These are phyloP conservation scores for Encephalitozoon intestinalis DNA, from an alignment of 371 early-diverging fungal species.

Conservation along the genomic window DNA sequence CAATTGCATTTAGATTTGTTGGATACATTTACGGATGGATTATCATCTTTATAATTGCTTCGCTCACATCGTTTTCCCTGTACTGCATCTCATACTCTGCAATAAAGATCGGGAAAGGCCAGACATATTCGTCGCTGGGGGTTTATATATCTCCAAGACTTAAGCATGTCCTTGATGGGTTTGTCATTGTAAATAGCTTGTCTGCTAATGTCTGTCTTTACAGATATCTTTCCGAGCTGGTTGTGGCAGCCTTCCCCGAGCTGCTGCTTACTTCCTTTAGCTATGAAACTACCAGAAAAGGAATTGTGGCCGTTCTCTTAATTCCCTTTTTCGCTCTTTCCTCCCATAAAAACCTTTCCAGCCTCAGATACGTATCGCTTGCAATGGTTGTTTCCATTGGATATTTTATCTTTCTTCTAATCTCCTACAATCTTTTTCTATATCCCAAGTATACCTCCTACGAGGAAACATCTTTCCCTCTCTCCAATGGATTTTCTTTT, in stretches of 20 bases:
- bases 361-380: constrained; percentile 7
- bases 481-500: background rate
- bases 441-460: background rate
- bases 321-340: constrained; percentile 5
- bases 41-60: background rate
- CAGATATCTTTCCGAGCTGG: constrained; percentile 5
- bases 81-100: constrained; percentile 12
- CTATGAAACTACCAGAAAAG: background rate
- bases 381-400: constrained; percentile 5
- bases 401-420: constrained; percentile 19
- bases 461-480: background rate
- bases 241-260: background rate
- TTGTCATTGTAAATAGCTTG: background rate
- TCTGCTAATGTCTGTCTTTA: background rate
- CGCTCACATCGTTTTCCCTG: constrained; percentile 5
- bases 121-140: constrained; percentile 17
- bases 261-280: background rate
- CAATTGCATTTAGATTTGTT: constrained; percentile 40
- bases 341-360: constrained; percentile 14
- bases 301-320: background rate
- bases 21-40: constrained; percentile 38
- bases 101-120: background rate
- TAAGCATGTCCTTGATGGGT: background rate
- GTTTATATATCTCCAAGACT: background rate
- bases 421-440: constrained; percentile 12